Evolutionary conservation across 1,284 basidiomycete genomes (phyloP).

Genomic region (Stereum hirsutum): DNA sequence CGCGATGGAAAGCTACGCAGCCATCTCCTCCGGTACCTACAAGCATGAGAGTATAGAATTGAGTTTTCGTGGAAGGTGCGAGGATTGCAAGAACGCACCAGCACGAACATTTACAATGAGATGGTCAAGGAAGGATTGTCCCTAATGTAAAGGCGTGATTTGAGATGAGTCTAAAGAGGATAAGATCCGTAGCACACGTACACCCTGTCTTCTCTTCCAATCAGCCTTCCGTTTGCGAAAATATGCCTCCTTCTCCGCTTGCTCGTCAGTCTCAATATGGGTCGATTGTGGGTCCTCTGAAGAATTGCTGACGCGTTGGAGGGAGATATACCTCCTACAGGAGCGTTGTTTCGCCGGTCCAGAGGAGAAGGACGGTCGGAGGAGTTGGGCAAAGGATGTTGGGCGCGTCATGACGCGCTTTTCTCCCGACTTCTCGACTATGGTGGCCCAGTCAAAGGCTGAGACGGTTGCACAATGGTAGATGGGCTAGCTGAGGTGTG

Average conservation of each 20-base stretch:
- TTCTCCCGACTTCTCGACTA: no score
- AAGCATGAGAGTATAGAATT: constrained; percentile 11
- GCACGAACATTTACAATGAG: constrained; percentile 68
- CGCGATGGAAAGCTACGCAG: constrained; percentile 76
- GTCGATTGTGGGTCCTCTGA: no score
- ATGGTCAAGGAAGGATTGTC: constrained; percentile 76
- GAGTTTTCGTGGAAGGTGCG: constrained; percentile 7
- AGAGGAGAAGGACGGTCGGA: no score
- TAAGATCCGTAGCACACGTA: constrained; percentile 24
- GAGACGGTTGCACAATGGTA: no score
- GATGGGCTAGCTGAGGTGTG: no score
- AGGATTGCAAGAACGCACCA: constrained; percentile 38
- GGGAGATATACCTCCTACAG: no score
- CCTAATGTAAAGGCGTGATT: constrained; percentile 31
- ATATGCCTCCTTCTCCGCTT: constrained; percentile 11
- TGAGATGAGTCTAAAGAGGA: neutral
- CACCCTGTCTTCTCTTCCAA: constrained; percentile 68
- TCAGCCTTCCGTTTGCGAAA: constrained; percentile 46
- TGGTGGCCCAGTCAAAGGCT: no score
- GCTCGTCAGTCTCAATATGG: constrained; percentile 1
- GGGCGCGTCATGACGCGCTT: no score
- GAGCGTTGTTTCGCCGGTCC: no score
- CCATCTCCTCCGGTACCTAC: constrained; percentile 81
- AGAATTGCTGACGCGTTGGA: no score
- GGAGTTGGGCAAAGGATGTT: no score